Evolutionary conservation across 2,329 filamentous ascomycete genomes (phyloP).

Genomic region (Clonostachys sp.): DNA sequence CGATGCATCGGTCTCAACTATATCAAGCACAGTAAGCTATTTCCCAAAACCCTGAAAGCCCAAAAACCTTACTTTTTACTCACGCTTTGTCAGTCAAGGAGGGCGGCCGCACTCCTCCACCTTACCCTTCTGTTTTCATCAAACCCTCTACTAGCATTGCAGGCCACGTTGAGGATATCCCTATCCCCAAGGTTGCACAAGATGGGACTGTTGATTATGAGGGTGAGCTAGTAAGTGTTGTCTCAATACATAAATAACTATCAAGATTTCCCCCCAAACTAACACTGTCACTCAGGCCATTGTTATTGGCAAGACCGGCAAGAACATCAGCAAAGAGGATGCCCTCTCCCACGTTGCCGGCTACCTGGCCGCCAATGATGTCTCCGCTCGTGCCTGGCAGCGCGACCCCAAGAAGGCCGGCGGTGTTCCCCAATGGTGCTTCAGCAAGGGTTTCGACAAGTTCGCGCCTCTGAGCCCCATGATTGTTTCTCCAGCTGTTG

Average conservation of each 20-base stretch:
- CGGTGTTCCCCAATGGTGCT: conserved; percentile 40
- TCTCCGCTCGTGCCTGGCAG: conserved; percentile 49
- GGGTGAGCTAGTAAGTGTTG: conserved; percentile 31
- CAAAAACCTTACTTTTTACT: not conserved
- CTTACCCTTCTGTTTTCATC: conserved; percentile 44
- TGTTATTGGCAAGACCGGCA: conserved; percentile 48
- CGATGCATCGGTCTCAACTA: conserved; percentile 29
- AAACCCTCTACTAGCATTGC: conserved; percentile 38
- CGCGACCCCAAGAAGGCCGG: conserved; percentile 39
- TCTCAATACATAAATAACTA: not conserved
- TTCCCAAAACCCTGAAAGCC: not conserved
- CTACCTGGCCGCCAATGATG: conserved; percentile 40
- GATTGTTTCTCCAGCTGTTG: conserved; percentile 20
- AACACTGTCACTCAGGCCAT: conserved; percentile 24
- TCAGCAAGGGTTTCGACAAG: conserved; percentile 50
- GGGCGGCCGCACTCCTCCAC: conserved; percentile 43
- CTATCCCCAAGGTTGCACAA: conserved; percentile 40
- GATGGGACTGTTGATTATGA: conserved; percentile 44
- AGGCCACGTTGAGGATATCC: conserved; percentile 26
- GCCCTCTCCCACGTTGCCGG: conserved; percentile 44
- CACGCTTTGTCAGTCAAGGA: conserved; percentile 34
- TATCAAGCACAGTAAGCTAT: conserved; percentile 22
- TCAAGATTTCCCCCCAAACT: not conserved
- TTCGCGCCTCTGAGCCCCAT: conserved; percentile 51
- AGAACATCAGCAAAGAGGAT: conserved; percentile 37